Evolutionary conservation across 2,329 filamentous ascomycete genomes (phyloP), one percentile per base, ranked within the genome.

Genomic region (Zymoseptoria tritici): DNA sequence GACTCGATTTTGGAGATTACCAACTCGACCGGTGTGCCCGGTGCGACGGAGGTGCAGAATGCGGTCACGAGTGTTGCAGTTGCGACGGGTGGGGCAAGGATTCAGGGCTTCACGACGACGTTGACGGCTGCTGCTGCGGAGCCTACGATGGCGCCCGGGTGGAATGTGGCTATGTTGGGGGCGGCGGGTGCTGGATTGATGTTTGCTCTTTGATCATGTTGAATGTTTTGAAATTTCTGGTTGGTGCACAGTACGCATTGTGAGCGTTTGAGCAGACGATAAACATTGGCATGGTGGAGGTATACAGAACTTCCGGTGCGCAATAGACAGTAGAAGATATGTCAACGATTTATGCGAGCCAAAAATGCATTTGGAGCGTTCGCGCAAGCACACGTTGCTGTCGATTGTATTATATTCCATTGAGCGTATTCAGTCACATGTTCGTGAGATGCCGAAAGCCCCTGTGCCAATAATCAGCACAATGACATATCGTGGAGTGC

Each of bases 1-100:
- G 74, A 79, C 63, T 76, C 81, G 61, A 72, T 86, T 53, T 60
- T 80, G 59, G 83, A 85, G 66, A 86, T 86, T 57, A 75, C 76
- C 7, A 75, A 75, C 16, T 80, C 80, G 2, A 64, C 73, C 2
- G 77, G 78, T 9, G 77, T 85, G 1, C 83, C 83, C 0, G 75
- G 77, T 52, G 83, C 83, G 5, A 80, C 79, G 0, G 70, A 65
- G n/a, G 82, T 84, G 1, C 51, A 75, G 1, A 77, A 79, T 53
- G 77, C 82, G 4, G 78, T 83, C 22, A 79, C 80, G 2, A 76
- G 75, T 0, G 75, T 79, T 1, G 72, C 76, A 1, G 73, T 75
- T 0, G 72, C 70, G 55, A 74, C 75, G 3, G 77, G 75, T 3
- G 80, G 79, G 9, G 80, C 77, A 3, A 74, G 80, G 20, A 73